These are phyloP conservation scores for Bassia scoparia DNA, from an alignment of 148 eudicot species.

Conservation along the genomic window DNA sequence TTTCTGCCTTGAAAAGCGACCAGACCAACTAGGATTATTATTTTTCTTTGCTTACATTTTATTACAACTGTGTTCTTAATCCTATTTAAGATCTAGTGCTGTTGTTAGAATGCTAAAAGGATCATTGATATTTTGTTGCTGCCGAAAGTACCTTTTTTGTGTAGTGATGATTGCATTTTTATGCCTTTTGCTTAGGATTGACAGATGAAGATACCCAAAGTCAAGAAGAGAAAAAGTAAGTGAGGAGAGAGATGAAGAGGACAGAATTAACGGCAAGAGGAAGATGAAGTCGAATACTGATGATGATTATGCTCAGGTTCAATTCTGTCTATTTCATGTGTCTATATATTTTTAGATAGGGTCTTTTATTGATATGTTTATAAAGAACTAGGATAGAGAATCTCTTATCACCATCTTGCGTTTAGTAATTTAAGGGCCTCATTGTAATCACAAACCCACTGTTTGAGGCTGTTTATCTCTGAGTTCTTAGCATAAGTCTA, in stretches of 20 bases:
- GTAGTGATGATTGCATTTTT: neutral
- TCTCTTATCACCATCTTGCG: too few species aligned
- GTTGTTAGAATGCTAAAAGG: neutral
- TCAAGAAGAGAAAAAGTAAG: conserved; percentile 17
- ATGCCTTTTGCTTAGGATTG: neutral
- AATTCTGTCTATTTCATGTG: neutral
- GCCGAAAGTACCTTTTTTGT: neutral
- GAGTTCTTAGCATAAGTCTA: too few species aligned
- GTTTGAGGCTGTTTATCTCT: too few species aligned
- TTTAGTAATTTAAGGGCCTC: too few species aligned
- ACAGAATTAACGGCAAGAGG: conserved; percentile 19
- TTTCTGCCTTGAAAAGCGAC: neutral
- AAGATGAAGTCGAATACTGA: conserved; percentile 9
- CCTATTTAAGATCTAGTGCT: neutral
- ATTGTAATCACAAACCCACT: too few species aligned
- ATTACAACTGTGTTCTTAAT: too few species aligned
- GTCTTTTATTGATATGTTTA: neutral
- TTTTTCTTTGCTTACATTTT: neutral
- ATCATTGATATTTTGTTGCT: neutral
- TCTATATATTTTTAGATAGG: neutral
- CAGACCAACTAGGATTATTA: neutral
- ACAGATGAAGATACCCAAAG: conserved; percentile 18
- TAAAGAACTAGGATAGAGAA: too few species aligned
- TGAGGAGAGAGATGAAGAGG: conserved; percentile 27
- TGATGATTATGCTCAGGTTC: conserved; percentile 25